These are phyloP conservation scores for Colletotrichum lindemuthianum DNA, from an alignment of 2,329 filamentous ascomycete genomes.

Conservation along the genomic window DNA sequence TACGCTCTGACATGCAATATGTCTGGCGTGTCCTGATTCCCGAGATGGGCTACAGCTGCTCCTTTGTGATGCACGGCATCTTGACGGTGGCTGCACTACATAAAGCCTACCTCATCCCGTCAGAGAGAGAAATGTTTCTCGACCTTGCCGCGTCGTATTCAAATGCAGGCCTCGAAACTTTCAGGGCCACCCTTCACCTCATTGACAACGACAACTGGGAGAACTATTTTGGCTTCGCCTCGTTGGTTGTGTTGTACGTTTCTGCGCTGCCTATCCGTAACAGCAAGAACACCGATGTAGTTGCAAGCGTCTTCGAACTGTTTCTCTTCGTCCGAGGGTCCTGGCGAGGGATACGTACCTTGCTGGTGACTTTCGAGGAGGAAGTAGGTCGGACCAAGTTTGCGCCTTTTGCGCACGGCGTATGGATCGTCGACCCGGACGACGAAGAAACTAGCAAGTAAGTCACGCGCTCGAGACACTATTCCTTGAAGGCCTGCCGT, in stretches of 20 bases:
- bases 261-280: background rate
- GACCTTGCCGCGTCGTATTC: constrained; percentile 44
- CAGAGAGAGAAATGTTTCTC: constrained; percentile 40
- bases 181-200: constrained; percentile 38
- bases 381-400: background rate
- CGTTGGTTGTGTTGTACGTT: constrained; percentile 47
- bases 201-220: constrained; percentile 38
- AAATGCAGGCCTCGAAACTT: constrained; percentile 43
- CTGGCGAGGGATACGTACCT: constrained; percentile 16
- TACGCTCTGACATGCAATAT: constrained; percentile 39
- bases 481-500: too few relatives aligned
- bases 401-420: background rate
- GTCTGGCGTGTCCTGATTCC: constrained; percentile 43
- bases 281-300: background rate
- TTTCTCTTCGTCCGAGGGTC: constrained; percentile 28
- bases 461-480: background rate
- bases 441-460: constrained; percentile 11
- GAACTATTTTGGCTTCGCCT: constrained; percentile 54
- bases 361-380: constrained; percentile 11
- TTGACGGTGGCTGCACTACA: constrained; percentile 43
- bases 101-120: constrained; percentile 44
- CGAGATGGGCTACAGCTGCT: constrained; percentile 40
- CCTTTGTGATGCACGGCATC: constrained; percentile 45
- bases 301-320: constrained; percentile 7
- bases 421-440: constrained; percentile 7